phyloP scores from a whole-genome alignment of 2,329 filamentous ascomycete species.

The Pseudogymnoascus sp. region DNA sequence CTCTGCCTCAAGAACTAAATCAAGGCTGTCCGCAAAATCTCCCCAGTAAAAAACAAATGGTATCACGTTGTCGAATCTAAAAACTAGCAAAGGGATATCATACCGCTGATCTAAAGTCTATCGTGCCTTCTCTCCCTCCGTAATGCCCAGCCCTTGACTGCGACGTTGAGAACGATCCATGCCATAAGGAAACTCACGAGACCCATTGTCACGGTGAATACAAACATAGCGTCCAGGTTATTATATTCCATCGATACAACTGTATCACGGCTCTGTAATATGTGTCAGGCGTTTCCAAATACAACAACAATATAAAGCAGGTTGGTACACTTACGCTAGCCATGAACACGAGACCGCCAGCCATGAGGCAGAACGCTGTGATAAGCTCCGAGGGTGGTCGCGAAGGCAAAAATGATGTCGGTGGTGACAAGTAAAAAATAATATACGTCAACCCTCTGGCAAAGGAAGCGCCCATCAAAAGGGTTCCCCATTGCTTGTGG shows the following conservation, averaged over 20 bases:
- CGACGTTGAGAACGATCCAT: slow-evolving; percentile 69
- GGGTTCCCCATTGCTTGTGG: slow-evolving; percentile 85
- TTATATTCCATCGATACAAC: slow-evolving; percentile 70
- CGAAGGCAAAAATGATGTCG: slow-evolving; percentile 70
- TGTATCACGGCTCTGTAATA: slow-evolving; percentile 61
- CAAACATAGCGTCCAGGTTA: slow-evolving; percentile 81
- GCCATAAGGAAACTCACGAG: slow-evolving; percentile 78
- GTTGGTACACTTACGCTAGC: slow-evolving; percentile 57
- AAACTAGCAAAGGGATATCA: neutral
- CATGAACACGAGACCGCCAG: slow-evolving; percentile 90
- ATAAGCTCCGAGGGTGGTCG: slow-evolving; percentile 88
- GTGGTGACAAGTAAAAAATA: slow-evolving; percentile 70
- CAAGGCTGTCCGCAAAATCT: neutral
- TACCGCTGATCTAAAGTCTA: neutral
- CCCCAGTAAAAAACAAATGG: neutral
- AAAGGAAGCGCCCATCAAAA: slow-evolving; percentile 74
- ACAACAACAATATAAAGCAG: neutral
- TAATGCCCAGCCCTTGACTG: slow-evolving; percentile 81
- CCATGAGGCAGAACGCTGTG: slow-evolving; percentile 75
- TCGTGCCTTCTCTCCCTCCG: slow-evolving; percentile 31
- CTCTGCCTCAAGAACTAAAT: neutral
- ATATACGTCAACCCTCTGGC: slow-evolving; percentile 75
- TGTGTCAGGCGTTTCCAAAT: slow-evolving; percentile 18
- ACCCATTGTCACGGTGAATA: slow-evolving; percentile 83
- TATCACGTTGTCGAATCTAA: neutral